Base-by-base conservation (phyloP, 2,329 filamentous ascomycete genomes). In the Purpureocillium lavendulum region DNA sequence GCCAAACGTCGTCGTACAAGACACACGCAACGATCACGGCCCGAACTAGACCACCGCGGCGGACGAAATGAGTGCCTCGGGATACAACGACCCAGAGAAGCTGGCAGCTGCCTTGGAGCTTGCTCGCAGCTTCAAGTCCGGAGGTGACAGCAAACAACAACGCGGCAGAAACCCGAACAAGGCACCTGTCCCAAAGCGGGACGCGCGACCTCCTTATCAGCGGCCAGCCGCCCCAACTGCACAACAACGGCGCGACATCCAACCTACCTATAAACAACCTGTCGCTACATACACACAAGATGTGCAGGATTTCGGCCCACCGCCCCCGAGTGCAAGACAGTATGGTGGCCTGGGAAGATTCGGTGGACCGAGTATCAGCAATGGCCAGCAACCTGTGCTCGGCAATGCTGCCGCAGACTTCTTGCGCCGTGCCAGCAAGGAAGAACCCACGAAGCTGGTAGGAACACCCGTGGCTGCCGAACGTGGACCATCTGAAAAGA, bases 31-130 rank as follows among this genome's bases (percentile, higher is more conserved):
- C 21, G 21, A 10, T 26, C 21, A 10, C 10, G 21, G 21, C 21
- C 21, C 10, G 6, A 26, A 6, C 10, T 10, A 26, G 6, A 26
- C 5, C 10, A 26, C 21, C 10, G 21, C 6, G 10, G 21, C 21
- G 21, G 5, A 10, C 21, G 21, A 26, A 6, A 52, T 49, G 50
- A 41, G 38, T 15, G 34, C 40, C 16, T 12, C 42, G 3, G 47
- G 44, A 1, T 60, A 44, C 24, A 46, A 46, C 8, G 52, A 61
- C 16, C 17, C 44, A 0, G 44, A 47, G 8, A 58, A 49, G 30
- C 36, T 61, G 3, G 45, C 42, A 12, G 58, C 45, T 9, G 59
- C 59, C 12, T 41, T 41, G 13, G 55, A 48, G 5, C 49, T 61
- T 11, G 49, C 49, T 2, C 31, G 35, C 2, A 48, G 44, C 30